A percentile compares a stretch with the other conserved stretches of the same genome.
These are phyloP conservation scores for Mortierella sp. DNA, from an alignment of 371 early-diverging fungal genomes.

Conservation along the genomic window DNA sequence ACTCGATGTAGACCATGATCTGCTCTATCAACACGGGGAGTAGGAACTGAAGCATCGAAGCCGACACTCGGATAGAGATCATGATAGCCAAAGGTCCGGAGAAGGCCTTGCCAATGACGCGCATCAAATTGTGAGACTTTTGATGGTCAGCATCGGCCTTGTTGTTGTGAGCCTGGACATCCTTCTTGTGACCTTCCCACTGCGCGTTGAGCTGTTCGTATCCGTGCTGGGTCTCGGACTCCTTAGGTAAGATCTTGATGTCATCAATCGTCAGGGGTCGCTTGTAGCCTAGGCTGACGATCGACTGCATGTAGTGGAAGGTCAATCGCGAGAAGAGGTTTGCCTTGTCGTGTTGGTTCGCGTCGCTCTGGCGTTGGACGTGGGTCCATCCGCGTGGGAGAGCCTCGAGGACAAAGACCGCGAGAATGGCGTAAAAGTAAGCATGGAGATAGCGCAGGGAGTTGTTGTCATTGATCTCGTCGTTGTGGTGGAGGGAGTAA, in stretches of 20 bases:
- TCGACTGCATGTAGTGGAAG: slow-evolving; percentile 40
- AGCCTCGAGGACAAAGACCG: background rate
- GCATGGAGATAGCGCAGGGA: background rate
- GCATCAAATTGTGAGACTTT: background rate
- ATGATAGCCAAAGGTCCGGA: background rate
- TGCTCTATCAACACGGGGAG: slow-evolving; percentile 14
- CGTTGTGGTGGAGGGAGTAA: slow-evolving; percentile 13
- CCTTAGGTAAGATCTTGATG: slow-evolving; percentile 42
- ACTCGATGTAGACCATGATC: slow-evolving; percentile 19
- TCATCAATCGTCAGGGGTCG: slow-evolving; percentile 20
- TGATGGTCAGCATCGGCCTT: slow-evolving; percentile 3
- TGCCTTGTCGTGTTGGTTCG: slow-evolving; percentile 41
- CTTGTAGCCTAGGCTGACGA: slow-evolving; percentile 31
- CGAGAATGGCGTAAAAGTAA: background rate
- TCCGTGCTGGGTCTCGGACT: slow-evolving; percentile 17
- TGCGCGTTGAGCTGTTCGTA: background rate
- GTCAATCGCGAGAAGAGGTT: slow-evolving; percentile 43
- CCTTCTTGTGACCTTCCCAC: background rate
- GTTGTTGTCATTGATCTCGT: no score
- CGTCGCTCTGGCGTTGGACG: slow-evolving; percentile 7
- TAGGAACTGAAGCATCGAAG: slow-evolving; percentile 1
- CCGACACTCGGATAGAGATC: background rate
- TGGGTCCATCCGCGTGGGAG: background rate
- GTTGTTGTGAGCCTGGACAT: background rate
- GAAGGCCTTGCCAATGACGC: background rate